Evolutionary conservation across 352 stramenopile species (phyloP).

Genomic region (Globisporangium canariense): DNA sequence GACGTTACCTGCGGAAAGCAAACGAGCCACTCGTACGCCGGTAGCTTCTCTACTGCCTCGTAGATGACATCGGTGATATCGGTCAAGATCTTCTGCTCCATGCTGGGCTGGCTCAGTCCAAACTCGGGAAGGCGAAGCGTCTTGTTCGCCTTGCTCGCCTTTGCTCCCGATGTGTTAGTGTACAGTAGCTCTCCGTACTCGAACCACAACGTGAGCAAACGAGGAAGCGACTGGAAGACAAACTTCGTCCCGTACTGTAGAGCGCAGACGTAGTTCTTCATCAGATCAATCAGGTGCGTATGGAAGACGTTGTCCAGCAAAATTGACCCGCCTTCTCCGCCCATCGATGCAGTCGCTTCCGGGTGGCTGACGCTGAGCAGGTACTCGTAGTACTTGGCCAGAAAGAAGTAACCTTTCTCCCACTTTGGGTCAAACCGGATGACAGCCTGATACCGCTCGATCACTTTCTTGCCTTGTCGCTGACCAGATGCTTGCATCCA

Average conservation of each 20-base stretch:
- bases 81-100: conserved; percentile 56
- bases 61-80: conserved; percentile 68
- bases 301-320: conserved; percentile 61
- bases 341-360: conserved; percentile 30
- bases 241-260: conserved; percentile 91
- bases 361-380: conserved; percentile 76
- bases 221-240: conserved; percentile 95
- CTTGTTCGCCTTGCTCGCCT: conserved; percentile 54
- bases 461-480: conserved; percentile 92
- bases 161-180: conserved; percentile 19
- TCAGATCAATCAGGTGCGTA: conserved; percentile 81
- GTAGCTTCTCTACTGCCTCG: conserved; percentile 48
- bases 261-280: conserved; percentile 93
- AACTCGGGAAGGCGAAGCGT: conserved; percentile 59
- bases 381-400: conserved; percentile 92
- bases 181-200: conserved; percentile 90
- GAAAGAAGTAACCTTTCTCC: conserved; percentile 92
- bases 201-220: conserved; percentile 97
- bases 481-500: conserved; percentile 96
- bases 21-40: conserved; percentile 95
- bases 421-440: conserved; percentile 92
- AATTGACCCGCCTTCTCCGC: conserved; percentile 39
- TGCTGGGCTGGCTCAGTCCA: conserved; percentile 45
- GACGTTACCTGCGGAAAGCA: conserved; percentile 98
- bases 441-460: conserved; percentile 93